Base-by-base conservation (phyloP, 352 stramenopile genomes). In the Globisporangium paroecandrum region DNA sequence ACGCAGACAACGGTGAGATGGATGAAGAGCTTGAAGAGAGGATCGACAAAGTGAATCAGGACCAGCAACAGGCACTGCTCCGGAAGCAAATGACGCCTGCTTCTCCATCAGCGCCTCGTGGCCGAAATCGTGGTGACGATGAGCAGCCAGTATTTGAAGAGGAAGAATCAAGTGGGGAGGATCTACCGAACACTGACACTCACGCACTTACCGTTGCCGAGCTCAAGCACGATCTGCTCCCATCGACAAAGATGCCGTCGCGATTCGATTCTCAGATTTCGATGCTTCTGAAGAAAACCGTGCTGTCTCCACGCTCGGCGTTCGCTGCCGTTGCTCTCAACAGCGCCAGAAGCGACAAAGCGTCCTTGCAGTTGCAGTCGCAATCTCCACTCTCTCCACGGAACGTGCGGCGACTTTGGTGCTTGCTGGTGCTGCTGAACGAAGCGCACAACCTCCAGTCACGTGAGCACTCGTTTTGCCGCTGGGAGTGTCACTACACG, bases 401-500 rank as follows among this genome's bases (percentile, higher is more conserved):
- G 18, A 81, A 80, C 25, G 69, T 66, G 18, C 68, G 60, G 2
- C 75, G 61, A 47, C 65, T 91, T 32, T 91, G 83, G 83, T 85
- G 74, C 1, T 57, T 91, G 9, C 62, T 81, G 7, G 49, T 92
- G 6, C 71, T 82, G 49, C 66, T 92, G 5, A 89, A 87, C 64
- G 81, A 90, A 58, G 79, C 77, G 9, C 81, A 92, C 63, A 75
- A 89, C 66, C 62, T 92, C 55, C 72, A 86, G 20, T 86, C 79
- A 7, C 75, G 81, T 22, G 76, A 90, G 58, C 80, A 77, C 4
- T 70, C 81, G 1, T 89, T 79, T 29, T 83, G 81, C 72, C 79
- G 82, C 24, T 92, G 84, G 84, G 84, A 90, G 34, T 92, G 84
- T 56, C 81, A 87, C 61, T 92, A 92, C 68, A 70, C 78, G n/a